These are phyloP conservation scores for Backusella sp. DNA, from an alignment of 192 early-diverging fungal genomes.

Conservation along the genomic window DNA sequence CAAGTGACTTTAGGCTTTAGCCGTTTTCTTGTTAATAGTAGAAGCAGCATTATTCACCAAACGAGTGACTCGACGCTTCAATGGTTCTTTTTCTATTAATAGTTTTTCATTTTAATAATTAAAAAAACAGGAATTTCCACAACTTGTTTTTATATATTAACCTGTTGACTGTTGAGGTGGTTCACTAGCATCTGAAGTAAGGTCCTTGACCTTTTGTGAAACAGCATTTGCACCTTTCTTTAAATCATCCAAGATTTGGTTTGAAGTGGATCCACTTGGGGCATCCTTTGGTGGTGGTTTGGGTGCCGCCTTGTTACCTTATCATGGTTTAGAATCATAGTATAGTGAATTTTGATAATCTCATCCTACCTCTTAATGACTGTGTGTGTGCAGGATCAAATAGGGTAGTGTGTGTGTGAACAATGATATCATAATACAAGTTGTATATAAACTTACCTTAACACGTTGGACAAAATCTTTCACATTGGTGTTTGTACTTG, in stretches of 20 bases:
- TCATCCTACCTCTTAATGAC: not conserved
- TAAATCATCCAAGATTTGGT: not conserved
- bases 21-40: conserved; percentile 5
- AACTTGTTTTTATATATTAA: not conserved
- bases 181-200: not conserved
- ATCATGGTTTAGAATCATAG: not conserved
- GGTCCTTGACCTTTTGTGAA: not conserved
- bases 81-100: not conserved
- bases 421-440: not conserved
- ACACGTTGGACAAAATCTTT: conserved; percentile 5
- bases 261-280: not conserved
- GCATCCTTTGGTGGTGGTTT: not conserved
- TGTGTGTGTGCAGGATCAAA: not conserved
- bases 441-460: not conserved
- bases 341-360: too few species aligned
- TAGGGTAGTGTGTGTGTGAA: not conserved
- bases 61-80: conserved; percentile 4
- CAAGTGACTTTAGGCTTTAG: not conserved
- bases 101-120: not conserved
- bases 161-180: not conserved
- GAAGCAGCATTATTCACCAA: conserved; percentile 10
- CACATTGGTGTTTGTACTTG: not conserved
- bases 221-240: conserved; percentile 1
- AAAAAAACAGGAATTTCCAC: not conserved
- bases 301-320: not conserved